These are phyloP conservation scores for Aegilops tauschii DNA, from an alignment of 176 grass and related monocot genomes.

Conservation along the genomic window DNA sequence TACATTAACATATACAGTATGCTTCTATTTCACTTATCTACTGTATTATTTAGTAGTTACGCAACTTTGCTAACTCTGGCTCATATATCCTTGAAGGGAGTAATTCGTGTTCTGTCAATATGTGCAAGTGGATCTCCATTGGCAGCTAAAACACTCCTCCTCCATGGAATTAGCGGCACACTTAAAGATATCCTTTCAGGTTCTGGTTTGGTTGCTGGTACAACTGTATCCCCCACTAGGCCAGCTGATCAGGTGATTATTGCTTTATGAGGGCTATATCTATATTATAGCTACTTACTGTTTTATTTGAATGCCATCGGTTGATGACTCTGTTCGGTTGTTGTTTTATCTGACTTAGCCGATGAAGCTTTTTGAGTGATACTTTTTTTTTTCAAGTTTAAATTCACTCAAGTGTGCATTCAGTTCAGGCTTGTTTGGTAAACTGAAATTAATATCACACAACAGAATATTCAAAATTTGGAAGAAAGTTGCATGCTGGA, in stretches of 20 bases:
- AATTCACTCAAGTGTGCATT: neutral
- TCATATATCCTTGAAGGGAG: conserved; percentile 49
- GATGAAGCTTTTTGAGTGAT: neutral
- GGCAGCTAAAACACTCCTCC: conserved; percentile 83
- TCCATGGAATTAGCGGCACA: conserved; percentile 79
- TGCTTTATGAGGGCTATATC: neutral
- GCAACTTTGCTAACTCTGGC: neutral
- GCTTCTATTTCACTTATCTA: neutral
- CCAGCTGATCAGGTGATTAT: conserved; percentile 76
- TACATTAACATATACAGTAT: conserved; percentile 84
- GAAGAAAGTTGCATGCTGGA: neutral
- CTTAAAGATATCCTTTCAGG: conserved; percentile 86
- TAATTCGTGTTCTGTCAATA: conserved; percentile 76
- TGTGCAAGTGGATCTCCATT: conserved; percentile 75
- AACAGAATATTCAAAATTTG: neutral
- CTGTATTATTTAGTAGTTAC: conserved; percentile 11
- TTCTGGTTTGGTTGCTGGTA: conserved; percentile 64
- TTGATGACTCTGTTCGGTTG: neutral
- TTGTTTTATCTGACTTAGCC: neutral
- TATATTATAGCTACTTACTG: neutral
- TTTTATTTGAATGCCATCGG: neutral
- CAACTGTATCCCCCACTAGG: conserved; percentile 65
- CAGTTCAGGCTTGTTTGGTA: neutral
- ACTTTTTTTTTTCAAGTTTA: neutral
- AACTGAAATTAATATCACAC: neutral